Conservation (phyloP, 768 basidiomycete species). For the Tulasnella sp. region DNA sequence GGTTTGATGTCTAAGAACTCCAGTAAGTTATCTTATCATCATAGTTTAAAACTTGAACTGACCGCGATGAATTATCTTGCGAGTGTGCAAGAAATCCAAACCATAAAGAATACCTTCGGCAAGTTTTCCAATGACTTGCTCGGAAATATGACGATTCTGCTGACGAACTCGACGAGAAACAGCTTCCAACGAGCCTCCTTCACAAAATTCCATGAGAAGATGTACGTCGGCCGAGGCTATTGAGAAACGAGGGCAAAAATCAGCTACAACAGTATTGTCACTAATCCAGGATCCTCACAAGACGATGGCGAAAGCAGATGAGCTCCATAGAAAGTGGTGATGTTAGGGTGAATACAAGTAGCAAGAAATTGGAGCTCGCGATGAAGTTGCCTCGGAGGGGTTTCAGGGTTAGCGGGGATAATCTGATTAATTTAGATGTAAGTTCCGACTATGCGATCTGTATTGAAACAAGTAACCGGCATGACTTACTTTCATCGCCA, state of each 20-base stretch:
- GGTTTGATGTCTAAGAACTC: conserved; percentile 66
- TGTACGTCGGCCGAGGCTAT: conserved; percentile 65
- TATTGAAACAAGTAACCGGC: not conserved
- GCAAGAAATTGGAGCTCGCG: conserved; percentile 87
- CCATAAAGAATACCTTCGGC: conserved; percentile 92
- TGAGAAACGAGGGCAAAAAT: not conserved
- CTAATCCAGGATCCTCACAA: not conserved
- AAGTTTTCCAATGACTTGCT: conserved; percentile 80
- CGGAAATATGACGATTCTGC: conserved; percentile 63
- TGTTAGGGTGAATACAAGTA: conserved; percentile 70
- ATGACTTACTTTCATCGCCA: conserved; percentile 66
- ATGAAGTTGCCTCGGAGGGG: conserved; percentile 57
- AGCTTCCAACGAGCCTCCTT: conserved; percentile 70
- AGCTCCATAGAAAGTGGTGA: conserved; percentile 84
- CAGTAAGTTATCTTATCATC: not conserved
- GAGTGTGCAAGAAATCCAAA: conserved; percentile 82
- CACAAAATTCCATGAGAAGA: conserved; percentile 83
- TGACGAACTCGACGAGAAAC: conserved; percentile 76
- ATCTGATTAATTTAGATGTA: conserved; percentile 30
- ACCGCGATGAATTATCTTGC: conserved; percentile 81
- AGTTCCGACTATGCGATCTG: not conserved
- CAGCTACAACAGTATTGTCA: not conserved
- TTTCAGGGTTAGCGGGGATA: conserved; percentile 82
- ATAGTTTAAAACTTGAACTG: not conserved
- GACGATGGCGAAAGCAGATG: conserved; percentile 24